Base-by-base conservation (phyloP, 202 grass and related monocot species). In the Dendrocalamus latiflorus region DNA sequence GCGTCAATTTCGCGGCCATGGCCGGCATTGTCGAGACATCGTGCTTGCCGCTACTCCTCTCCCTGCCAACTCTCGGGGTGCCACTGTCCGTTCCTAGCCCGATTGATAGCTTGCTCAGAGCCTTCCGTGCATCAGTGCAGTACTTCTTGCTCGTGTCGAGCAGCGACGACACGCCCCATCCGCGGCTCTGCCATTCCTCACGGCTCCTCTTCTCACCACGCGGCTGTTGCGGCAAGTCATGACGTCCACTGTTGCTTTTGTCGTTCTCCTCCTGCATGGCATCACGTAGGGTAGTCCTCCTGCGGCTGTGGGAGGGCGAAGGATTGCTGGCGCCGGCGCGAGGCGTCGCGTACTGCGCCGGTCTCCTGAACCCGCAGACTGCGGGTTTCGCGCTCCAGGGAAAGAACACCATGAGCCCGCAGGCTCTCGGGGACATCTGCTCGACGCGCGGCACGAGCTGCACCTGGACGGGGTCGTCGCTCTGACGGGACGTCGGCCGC, bases 401-500 rank as follows among this genome's bases (percentile, higher is more conserved):
- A 59, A 98, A 95, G 80, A 95, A 89, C 81, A 95, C 41, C 93
- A 98, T 93, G 76, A 98, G 84, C 9, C 95, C 95, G 25, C 95
- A 98, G 3, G 95, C 87, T 72, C 79, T 78, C 0, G 93, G 88
- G 9, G 93, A 48, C 83, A 89, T 75, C 80, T 91, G 83, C 34
- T 92, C 85, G 20, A 53, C 78, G 8, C 83, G 67, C 28, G 83
- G 87, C 63, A 87, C 47, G 28, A 72, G 50, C 50, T 80, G 75
- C 62, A 67, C 69, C 64, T 81, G 71, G 34, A 76, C 69, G 24
- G 17, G 49, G 65, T 69, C 71, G 57, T 57, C 55, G 41, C 65
- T 26, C 43, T 61, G 39, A 65, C 65, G 68, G 11, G 43, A 54
- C 28, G 57, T 72, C 25, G 82, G 49, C 20, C 11, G 51, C 4